Base-by-base conservation (phyloP, 148 eudicot species). In the Cornus controversa region DNA sequence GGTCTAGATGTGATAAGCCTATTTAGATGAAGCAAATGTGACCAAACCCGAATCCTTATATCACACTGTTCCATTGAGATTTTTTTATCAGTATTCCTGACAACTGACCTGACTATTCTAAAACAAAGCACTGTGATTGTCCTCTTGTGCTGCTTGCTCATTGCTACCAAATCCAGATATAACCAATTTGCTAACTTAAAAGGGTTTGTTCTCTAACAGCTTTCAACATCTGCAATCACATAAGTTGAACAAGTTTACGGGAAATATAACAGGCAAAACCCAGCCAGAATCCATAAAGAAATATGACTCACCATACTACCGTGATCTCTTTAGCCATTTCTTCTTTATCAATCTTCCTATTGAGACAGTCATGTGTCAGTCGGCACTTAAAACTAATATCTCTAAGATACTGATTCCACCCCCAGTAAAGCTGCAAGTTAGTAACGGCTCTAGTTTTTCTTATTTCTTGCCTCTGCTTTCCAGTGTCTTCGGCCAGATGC, bases 381-480 rank as follows among this genome's bases (percentile, higher is more conserved):
- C 14, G 28, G 28, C 28, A 69, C 10, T 7, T 11, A 31, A 4
- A 13, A 45, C 69, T 50, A 34, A 40, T 11, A 29, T 36, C 36
- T 64, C n/a, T n/a, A n/a, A n/a, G n/a, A n/a, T n/a, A n/a, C n/a
- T n/a, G n/a, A n/a, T n/a, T n/a, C n/a, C n/a, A n/a, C n/a, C n/a
- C n/a, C 23, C 70, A 1, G 62, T 25, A 79, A 69, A 24, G 63
- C 16, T 63, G 67, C 54, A 47, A 2, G 26, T 11, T 18, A 53
- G 25, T 25, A 18, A 29, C 69, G 77, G 65, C 45, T 78, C 76
- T 72, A 83, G 67, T 63, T 70, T 71, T 85, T 94, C 89, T 86
- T 90, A 77, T 82, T 87, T 85, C 98, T 89, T 66, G 98, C 98
- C 79, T 94, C 98, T 29, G 89, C 93, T 85, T 94, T 94, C 98